Evolutionary conservation across 495 filamentous ascomycete genomes (phyloP).

Genomic region (Penicillium coprophilum): DNA sequence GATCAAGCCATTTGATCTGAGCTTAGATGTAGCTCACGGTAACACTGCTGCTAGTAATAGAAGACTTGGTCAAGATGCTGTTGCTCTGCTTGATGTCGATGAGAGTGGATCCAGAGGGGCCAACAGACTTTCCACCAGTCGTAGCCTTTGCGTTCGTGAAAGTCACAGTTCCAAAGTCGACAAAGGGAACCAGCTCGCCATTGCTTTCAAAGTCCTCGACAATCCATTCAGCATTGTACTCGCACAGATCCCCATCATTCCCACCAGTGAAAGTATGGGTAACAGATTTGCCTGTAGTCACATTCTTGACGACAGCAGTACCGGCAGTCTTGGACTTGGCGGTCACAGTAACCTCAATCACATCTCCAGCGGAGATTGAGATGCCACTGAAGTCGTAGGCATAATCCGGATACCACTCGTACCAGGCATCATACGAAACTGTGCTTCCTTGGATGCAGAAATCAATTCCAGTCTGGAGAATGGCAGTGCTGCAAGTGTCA

Average conservation of each 20-base stretch:
- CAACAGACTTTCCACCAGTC: not conserved
- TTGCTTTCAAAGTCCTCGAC: constrained; percentile 44
- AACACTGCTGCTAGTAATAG: constrained; percentile 1
- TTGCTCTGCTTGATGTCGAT: constrained; percentile 1
- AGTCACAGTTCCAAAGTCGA: constrained; percentile 7
- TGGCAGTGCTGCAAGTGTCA: constrained; percentile 46
- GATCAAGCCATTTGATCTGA: not conserved
- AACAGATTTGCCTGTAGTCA: constrained; percentile 46
- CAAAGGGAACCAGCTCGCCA: constrained; percentile 3
- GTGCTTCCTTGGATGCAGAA: constrained; percentile 38
- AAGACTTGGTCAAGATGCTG: not conserved
- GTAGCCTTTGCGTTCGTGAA: not conserved
- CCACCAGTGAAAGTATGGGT: constrained; percentile 40
- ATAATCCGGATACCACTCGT: constrained; percentile 55
- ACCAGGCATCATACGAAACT: constrained; percentile 52
- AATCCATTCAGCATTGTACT: constrained; percentile 55
- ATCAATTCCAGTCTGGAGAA: constrained; percentile 56
- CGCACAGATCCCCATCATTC: constrained; percentile 12
- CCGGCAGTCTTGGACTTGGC: constrained; percentile 41
- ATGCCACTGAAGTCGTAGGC: constrained; percentile 37
- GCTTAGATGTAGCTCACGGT: constrained; percentile 1
- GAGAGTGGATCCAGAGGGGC: constrained; percentile 6
- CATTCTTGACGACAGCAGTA: constrained; percentile 47
- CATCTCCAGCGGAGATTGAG: constrained; percentile 34
- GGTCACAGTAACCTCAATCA: constrained; percentile 48